Evolutionary conservation across 2,329 filamentous ascomycete genomes (phyloP).

Genomic region (Verticillium dahliae): DNA sequence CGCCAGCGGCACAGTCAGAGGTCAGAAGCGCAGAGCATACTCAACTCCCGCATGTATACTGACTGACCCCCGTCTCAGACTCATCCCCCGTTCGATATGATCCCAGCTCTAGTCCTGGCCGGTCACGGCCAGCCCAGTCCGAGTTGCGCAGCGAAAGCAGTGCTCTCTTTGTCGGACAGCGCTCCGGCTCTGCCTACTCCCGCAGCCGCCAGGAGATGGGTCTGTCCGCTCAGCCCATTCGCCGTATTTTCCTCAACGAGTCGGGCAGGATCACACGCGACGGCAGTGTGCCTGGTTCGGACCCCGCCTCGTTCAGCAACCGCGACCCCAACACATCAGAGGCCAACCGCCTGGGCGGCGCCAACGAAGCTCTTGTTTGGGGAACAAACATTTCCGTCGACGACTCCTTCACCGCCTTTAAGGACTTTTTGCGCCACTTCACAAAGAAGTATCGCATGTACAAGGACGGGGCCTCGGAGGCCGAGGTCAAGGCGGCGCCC

Average conservation of each 20-base stretch:
- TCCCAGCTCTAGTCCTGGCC: constrained; percentile 80
- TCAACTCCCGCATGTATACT: neutral
- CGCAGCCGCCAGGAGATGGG: constrained; percentile 70
- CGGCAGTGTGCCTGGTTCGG: constrained; percentile 40
- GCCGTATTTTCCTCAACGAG: constrained; percentile 54
- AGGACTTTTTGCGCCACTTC: constrained; percentile 88
- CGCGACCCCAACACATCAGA: constrained; percentile 82
- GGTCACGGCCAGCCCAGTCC: constrained; percentile 47
- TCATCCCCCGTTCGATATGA: constrained; percentile 91
- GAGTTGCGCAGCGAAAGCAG: constrained; percentile 79
- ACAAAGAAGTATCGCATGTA: constrained; percentile 92
- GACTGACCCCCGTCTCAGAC: constrained; percentile 41
- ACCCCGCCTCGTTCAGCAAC: constrained; percentile 55
- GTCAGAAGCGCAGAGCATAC: constrained; percentile 29
- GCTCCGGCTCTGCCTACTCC: constrained; percentile 52
- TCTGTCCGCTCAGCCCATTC: constrained; percentile 42
- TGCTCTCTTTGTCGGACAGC: constrained; percentile 69
- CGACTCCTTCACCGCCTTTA: constrained; percentile 81
- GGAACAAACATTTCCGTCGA: constrained; percentile 93
- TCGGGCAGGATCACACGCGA: constrained; percentile 51
- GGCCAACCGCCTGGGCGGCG: constrained; percentile 78
- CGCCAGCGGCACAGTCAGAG: constrained; percentile 57
- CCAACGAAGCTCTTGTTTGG: constrained; percentile 82
- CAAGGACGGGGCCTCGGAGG: constrained; percentile 73
- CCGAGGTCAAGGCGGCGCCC: constrained; percentile 63